These are phyloP conservation scores for Boletus edulis DNA, from an alignment of 768 basidiomycete genomes.

Conservation along the genomic window DNA sequence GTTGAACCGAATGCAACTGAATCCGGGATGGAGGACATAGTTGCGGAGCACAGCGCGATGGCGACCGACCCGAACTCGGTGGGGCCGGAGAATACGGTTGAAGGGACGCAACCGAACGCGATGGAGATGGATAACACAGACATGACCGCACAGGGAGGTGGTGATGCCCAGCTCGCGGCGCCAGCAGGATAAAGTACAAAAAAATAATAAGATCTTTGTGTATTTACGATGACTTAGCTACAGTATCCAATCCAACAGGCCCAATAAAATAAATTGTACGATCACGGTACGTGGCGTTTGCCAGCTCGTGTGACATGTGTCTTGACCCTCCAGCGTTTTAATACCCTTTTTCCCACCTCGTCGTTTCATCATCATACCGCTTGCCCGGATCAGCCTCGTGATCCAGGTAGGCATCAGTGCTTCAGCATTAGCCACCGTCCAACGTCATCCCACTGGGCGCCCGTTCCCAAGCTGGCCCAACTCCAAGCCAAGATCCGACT, in stretches of 20 bases:
- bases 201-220: conserved; percentile 5
- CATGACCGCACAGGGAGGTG: not conserved
- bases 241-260: not conserved
- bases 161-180: not conserved
- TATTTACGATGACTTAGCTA: not conserved
- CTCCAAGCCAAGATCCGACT: not conserved
- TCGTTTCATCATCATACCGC: no score
- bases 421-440: no score
- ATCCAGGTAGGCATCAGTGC: no score
- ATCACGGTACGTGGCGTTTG: no score
- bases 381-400: no score
- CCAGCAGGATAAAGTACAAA: conserved; percentile 3
- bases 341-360: no score
- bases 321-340: no score
- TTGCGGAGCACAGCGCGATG: not conserved
- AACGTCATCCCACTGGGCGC: no score
- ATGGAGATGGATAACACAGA: not conserved
- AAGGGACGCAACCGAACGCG: not conserved
- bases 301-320: no score
- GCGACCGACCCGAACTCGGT: not conserved
- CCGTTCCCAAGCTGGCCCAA: not conserved
- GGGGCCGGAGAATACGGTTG: not conserved
- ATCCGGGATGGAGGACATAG: conserved; percentile 8
- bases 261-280: no score
- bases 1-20: conserved; percentile 2